Conservation (phyloP, 2,329 filamentous ascomycete species). For the Nigrospora oryzae region DNA sequence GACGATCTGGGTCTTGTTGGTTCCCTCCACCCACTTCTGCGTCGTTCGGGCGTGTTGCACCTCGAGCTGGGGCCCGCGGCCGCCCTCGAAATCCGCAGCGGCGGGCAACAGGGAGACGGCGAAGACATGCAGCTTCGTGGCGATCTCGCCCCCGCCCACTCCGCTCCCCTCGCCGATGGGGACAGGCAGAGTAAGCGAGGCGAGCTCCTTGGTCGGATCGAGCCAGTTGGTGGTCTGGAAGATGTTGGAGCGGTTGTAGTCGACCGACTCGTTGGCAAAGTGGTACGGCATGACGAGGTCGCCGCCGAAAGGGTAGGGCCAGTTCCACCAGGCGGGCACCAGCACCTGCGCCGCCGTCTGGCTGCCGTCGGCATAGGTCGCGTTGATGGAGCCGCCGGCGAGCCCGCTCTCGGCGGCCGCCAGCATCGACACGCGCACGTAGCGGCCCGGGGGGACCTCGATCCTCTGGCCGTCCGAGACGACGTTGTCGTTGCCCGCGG, state of each 20-base stretch:
- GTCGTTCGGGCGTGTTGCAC: conserved; percentile 32
- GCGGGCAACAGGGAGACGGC: conserved; percentile 24
- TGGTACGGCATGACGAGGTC: conserved; percentile 11
- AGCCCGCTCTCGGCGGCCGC: conserved; percentile 8
- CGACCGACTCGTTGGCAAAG: conserved; percentile 6
- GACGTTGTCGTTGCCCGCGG: conserved; percentile 8
- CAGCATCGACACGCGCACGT: conserved; percentile 9
- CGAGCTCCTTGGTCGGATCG: conserved; percentile 7
- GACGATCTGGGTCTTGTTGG: conserved; percentile 26
- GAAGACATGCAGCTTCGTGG: conserved; percentile 29
- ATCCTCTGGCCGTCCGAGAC: conserved; percentile 9
- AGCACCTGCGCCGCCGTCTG: conserved; percentile 4
- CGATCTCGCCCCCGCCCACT: conserved; percentile 1
- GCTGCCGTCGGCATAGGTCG: conserved; percentile 7
- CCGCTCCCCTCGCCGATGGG: conserved; percentile 1
- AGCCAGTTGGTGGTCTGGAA: conserved; percentile 9
- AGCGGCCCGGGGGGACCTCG: conserved; percentile 5
- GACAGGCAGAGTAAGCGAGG: conserved; percentile 7
- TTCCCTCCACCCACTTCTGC: conserved; percentile 28
- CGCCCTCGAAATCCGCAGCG: conserved; percentile 6
- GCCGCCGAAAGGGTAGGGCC: conserved; percentile 9
- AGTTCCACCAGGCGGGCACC: conserved; percentile 9
- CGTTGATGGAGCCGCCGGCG: conserved; percentile 9
- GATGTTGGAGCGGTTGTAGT: conserved; percentile 11
- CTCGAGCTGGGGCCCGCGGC: conserved; percentile 10